Conservation (phyloP, 495 filamentous ascomycete species). For the Aspergillus incahuasiensis region DNA sequence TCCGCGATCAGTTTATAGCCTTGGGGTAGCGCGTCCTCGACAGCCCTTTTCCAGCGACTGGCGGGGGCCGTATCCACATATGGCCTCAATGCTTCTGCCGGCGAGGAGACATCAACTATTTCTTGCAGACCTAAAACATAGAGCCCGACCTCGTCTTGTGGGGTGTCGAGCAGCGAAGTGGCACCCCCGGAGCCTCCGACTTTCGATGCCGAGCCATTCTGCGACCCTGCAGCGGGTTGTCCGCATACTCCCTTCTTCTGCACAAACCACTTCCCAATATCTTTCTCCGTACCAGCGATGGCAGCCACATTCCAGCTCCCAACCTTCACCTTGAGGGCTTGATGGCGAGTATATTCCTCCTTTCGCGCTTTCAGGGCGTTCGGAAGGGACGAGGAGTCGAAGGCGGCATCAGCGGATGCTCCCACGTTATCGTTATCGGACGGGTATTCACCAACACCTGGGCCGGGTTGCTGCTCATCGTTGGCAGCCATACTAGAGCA, state of each 20-base stretch:
- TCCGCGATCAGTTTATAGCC: constrained; percentile 74
- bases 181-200: neutral
- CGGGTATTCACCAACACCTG: constrained; percentile 15
- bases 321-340: constrained; percentile 73
- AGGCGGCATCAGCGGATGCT: constrained; percentile 14
- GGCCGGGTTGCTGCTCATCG: constrained; percentile 7
- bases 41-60: constrained; percentile 72
- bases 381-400: constrained; percentile 45
- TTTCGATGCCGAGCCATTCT: neutral
- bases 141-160: constrained; percentile 64
- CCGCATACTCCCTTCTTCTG: constrained; percentile 65
- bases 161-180: constrained; percentile 11
- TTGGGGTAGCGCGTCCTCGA: constrained; percentile 64
- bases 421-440: constrained; percentile 21
- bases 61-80: constrained; percentile 67
- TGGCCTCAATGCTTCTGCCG: constrained; percentile 58
- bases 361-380: constrained; percentile 65
- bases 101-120: constrained; percentile 76
- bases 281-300: constrained; percentile 74
- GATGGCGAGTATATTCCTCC: constrained; percentile 68
- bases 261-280: constrained; percentile 82
- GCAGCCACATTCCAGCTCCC: constrained; percentile 95
- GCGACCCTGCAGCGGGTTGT: constrained; percentile 13
- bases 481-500: constrained; percentile 17
- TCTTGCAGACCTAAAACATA: constrained; percentile 92